Conservation (phyloP, 257 asterid species). For the Ilex asprella region DNA sequence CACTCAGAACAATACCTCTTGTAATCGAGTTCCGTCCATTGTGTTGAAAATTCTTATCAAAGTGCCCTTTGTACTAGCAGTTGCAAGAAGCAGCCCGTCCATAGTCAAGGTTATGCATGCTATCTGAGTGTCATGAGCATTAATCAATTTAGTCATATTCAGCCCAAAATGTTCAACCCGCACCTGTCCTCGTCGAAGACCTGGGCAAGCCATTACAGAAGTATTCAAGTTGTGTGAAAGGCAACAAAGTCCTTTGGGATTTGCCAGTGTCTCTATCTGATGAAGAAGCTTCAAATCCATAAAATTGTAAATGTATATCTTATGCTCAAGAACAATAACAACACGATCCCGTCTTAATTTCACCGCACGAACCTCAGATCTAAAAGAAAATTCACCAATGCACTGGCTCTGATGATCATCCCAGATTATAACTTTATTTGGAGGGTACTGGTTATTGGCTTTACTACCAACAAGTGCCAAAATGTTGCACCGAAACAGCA, state of each 20-base stretch:
- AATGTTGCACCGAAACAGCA: conserved; percentile 86
- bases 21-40: conserved; percentile 88
- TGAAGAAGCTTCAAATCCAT: conserved; percentile 87
- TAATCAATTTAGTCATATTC: conserved; percentile 63
- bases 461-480: conserved; percentile 87
- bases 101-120: conserved; percentile 75
- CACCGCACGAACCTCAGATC: conserved; percentile 85
- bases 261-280: conserved; percentile 77
- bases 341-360: conserved; percentile 79
- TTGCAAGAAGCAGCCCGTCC: conserved; percentile 94
- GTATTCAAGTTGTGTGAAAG: conserved; percentile 73
- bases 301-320: conserved; percentile 79
- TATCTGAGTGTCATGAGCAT: conserved; percentile 81
- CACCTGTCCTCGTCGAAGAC: conserved; percentile 75
- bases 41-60: conserved; percentile 90
- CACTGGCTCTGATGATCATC: conserved; percentile 94
- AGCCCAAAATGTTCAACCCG: conserved; percentile 94
- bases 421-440: conserved; percentile 87
- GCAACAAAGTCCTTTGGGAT: conserved; percentile 90
- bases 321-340: conserved; percentile 84
- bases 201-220: conserved; percentile 83
- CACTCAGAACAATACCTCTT: conserved; percentile 55
- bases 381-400: conserved; percentile 86
- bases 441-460: conserved; percentile 69
- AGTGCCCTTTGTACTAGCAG: conserved; percentile 88